Evolutionary conservation across 495 filamentous ascomycete genomes (phyloP).

Genomic region (Penicillium subrubescens): DNA sequence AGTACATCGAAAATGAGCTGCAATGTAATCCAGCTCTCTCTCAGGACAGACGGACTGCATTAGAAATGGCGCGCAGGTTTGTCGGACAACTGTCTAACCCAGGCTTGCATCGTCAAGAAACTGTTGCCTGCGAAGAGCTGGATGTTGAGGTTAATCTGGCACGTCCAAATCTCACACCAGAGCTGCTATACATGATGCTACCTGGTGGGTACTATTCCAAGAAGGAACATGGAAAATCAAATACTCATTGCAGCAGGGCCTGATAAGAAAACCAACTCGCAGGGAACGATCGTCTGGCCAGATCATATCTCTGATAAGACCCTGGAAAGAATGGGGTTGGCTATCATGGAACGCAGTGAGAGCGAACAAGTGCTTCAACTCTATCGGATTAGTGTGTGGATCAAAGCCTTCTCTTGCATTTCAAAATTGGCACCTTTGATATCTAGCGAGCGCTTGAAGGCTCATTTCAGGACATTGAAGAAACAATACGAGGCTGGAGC

Average conservation of each 20-base stretch:
- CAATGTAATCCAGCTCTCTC: conserved; percentile 34
- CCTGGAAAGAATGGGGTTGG: conserved; percentile 32
- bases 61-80: conserved; percentile 29
- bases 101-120: conserved; percentile 20
- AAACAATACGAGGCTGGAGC: conserved; percentile 29
- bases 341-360: conserved; percentile 28
- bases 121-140: conserved; percentile 10
- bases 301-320: conserved; percentile 32
- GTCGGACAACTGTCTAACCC: conserved; percentile 27
- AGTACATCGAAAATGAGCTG: conserved; percentile 32
- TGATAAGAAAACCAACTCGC: conserved; percentile 29
- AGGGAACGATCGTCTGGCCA: conserved; percentile 29
- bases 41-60: conserved; percentile 25
- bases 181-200: conserved; percentile 35
- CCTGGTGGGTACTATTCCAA: conserved; percentile 19
- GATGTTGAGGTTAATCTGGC: conserved; percentile 15
- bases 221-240: too few relatives aligned
- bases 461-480: conserved; percentile 26
- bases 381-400: conserved; percentile 29
- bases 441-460: conserved; percentile 19
- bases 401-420: conserved; percentile 29
- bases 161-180: conserved; percentile 28
- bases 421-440: conserved; percentile 27
- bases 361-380: conserved; percentile 25
- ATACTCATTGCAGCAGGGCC: conserved; percentile 17